A percentile compares a stretch with the other conserved stretches of the same genome.
These are phyloP conservation scores for Podila clonocystis DNA, from an alignment of 192 early-diverging fungal species.

Conservation along the genomic window DNA sequence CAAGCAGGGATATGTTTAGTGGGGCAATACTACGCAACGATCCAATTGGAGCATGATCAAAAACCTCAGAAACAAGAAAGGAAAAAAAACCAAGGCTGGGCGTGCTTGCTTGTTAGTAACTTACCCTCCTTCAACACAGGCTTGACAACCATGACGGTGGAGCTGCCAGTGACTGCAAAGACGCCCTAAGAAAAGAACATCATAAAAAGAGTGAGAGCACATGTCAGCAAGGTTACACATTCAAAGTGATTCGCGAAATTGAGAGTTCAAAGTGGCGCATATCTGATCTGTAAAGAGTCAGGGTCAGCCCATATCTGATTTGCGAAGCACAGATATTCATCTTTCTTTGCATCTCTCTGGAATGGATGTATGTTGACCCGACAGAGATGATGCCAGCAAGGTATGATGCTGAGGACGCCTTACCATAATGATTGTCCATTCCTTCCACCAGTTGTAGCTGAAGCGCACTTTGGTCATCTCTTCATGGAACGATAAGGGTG, in stretches of 20 bases:
- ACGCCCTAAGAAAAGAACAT: conserved; percentile 24
- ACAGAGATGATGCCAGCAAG: not conserved
- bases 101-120: too few relatives aligned
- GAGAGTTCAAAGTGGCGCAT: too few relatives aligned
- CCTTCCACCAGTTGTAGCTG: conserved; percentile 50
- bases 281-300: too few relatives aligned
- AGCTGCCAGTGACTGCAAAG: conserved; percentile 56
- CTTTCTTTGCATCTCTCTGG: too few relatives aligned
- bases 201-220: not conserved
- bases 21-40: not conserved
- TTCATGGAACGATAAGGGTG: conserved; percentile 36
- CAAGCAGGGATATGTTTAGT: not conserved
- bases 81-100: not conserved
- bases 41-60: not conserved
- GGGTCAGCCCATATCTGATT: too few relatives aligned
- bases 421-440: conserved; percentile 49
- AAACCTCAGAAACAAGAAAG: not conserved
- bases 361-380: too few relatives aligned
- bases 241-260: not conserved
- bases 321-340: too few relatives aligned
- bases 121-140: conserved; percentile 48
- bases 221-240: not conserved
- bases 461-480: conserved; percentile 48
- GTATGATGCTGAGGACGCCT: not conserved
- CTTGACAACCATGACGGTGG: conserved; percentile 53